Percentiles rank a stretch among this genome's conserved stretches.
Evolutionary conservation across 208 protist genomes (phyloP).

Genomic region (Porcisia deanei): DNA sequence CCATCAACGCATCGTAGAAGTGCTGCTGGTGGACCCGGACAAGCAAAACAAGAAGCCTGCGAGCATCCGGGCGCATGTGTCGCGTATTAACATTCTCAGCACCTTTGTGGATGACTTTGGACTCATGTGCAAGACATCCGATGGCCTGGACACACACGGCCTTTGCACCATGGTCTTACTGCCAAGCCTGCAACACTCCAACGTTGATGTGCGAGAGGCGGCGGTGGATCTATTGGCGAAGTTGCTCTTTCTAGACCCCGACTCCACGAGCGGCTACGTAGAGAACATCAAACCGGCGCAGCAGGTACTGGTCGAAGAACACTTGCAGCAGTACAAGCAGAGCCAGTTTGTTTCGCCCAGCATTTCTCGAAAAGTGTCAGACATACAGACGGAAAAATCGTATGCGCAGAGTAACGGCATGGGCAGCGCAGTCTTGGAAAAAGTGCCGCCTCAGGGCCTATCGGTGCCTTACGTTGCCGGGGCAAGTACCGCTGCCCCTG

Average conservation of each 20-base stretch:
- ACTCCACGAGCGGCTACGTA: constrained; percentile 30
- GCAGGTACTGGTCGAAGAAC: constrained; percentile 69
- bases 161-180: constrained; percentile 65
- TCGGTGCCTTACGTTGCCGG: constrained; percentile 5
- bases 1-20: constrained; percentile 51
- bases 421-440: constrained; percentile 1
- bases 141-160: constrained; percentile 49
- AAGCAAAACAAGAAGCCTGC: constrained; percentile 63
- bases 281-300: constrained; percentile 75
- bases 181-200: constrained; percentile 75
- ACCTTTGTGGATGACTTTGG: constrained; percentile 78
- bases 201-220: constrained; percentile 73
- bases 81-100: constrained; percentile 69
- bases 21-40: constrained; percentile 62
- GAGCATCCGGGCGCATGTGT: constrained; percentile 54
- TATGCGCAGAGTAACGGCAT: constrained; percentile 13
- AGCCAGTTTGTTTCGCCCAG: constrained; percentile 8
- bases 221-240: constrained; percentile 76
- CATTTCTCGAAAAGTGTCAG: constrained; percentile 4
- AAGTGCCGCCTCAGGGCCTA: constrained; percentile 1
- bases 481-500: not conserved
- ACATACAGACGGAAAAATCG: constrained; percentile 22
- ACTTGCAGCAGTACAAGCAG: constrained; percentile 44
- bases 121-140: constrained; percentile 25
- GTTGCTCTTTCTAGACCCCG: constrained; percentile 45